A percentile compares a stretch with the other conserved stretches of the same genome.
Conservation (phyloP, 345 rosid species). For the Excoecaria agallocha region DNA sequence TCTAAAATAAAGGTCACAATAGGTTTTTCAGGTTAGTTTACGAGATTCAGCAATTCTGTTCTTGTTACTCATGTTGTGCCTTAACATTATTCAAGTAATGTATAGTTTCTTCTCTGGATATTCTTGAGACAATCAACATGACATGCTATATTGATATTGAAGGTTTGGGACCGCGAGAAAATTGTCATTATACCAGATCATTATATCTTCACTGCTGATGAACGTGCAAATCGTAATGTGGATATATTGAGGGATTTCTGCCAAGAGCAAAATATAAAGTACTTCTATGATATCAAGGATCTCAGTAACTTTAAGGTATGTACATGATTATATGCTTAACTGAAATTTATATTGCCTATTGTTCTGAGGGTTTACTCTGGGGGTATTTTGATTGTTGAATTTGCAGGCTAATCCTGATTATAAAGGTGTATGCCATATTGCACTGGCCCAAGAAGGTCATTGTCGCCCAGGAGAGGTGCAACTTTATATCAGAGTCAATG, state of each 20-base stretch:
- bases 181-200: constrained; percentile 94
- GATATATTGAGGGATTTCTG: constrained; percentile 94
- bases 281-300: constrained; percentile 93
- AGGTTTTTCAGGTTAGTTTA: neutral
- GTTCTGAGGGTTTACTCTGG: neutral
- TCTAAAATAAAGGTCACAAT: neutral
- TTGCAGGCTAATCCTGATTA: constrained; percentile 91
- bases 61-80: neutral
- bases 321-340: neutral
- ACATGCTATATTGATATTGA: constrained; percentile 9
- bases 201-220: constrained; percentile 86
- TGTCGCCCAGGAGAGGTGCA: constrained; percentile 98
- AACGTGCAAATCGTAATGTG: constrained; percentile 94
- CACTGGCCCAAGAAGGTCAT: constrained; percentile 99
- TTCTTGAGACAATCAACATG: neutral
- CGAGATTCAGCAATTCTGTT: neutral
- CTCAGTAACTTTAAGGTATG: constrained; percentile 77
- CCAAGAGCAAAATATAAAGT: constrained; percentile 80
- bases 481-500: neutral
- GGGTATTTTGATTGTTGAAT: constrained; percentile 13
- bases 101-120: neutral
- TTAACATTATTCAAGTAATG: neutral
- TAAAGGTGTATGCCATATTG: constrained; percentile 97
- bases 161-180: constrained; percentile 99
- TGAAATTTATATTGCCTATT: neutral